Evolutionary conservation across 2,329 filamentous ascomycete genomes (phyloP).

Genomic region (Fusarium vanettenii): DNA sequence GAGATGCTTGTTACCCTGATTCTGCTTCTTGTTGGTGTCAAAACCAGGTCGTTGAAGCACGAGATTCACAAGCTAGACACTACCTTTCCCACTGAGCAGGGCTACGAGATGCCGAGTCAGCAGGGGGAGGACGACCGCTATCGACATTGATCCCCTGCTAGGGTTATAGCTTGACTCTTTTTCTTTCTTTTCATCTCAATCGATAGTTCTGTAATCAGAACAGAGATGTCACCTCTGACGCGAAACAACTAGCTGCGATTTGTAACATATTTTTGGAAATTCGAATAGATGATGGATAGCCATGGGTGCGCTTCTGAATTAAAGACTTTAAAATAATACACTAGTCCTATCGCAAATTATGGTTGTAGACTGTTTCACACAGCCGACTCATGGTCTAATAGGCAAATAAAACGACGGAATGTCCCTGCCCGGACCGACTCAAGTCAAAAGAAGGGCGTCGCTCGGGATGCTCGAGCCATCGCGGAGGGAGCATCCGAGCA

Average conservation of each 20-base stretch:
- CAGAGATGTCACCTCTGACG: not conserved
- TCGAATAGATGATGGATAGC: no score
- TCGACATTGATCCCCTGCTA: no score
- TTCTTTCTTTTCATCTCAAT: not conserved
- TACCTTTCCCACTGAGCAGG: not conserved
- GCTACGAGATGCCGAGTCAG: not conserved
- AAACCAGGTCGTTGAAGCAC: constrained; percentile 6
- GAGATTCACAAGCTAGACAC: constrained; percentile 8
- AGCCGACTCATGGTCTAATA: not conserved
- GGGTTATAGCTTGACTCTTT: not conserved
- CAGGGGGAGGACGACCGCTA: not conserved
- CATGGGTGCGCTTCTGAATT: not conserved
- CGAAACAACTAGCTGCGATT: not conserved
- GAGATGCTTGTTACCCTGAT: constrained; percentile 8
- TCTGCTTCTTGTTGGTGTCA: constrained; percentile 3
- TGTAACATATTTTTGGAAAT: no score
- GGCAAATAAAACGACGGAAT: not conserved
- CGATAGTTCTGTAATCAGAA: not conserved
- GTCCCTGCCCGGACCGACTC: not conserved
- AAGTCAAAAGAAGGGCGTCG: not conserved
- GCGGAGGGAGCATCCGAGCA: not conserved
- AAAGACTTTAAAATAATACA: not conserved
- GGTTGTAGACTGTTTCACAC: not conserved
- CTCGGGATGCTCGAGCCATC: not conserved
- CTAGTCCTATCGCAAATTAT: not conserved